These are phyloP conservation scores for Yamadazyma olivae DNA, from an alignment of 805 yeast species.

Conservation along the genomic window DNA sequence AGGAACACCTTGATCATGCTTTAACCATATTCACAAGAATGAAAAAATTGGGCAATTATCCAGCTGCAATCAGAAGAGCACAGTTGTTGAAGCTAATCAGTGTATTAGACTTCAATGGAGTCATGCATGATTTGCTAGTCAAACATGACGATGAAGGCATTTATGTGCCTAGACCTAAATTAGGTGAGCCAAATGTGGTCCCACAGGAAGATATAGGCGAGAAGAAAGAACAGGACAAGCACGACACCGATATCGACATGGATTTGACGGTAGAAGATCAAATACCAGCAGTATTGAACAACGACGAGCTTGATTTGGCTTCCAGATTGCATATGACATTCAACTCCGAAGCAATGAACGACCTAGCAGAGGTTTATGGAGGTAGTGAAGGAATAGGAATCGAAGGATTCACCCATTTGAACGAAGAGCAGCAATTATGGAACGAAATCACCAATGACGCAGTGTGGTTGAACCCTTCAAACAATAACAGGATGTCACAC, in stretches of 20 bases:
- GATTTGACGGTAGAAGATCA: not conserved
- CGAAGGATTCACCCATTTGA: slow-evolving; percentile 40
- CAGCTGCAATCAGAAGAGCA: slow-evolving; percentile 72
- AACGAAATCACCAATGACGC: slow-evolving; percentile 76
- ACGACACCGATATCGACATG: not conserved
- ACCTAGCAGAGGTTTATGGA: slow-evolving; percentile 28
- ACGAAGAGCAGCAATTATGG: slow-evolving; percentile 59
- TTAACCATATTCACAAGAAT: slow-evolving; percentile 65
- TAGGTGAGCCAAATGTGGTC: not conserved
- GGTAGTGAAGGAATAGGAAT: slow-evolving; percentile 39
- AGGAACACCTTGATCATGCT: slow-evolving; percentile 71
- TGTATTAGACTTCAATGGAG: slow-evolving; percentile 65
- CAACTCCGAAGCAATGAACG: slow-evolving; percentile 10
- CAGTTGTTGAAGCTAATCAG: slow-evolving; percentile 64
- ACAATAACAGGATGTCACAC: not conserved
- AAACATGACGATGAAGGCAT: slow-evolving; percentile 53
- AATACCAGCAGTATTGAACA: not conserved
- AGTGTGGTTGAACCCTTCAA: slow-evolving; percentile 55
- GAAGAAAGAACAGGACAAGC: not conserved
- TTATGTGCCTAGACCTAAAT: slow-evolving; percentile 1
- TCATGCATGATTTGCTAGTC: slow-evolving; percentile 52
- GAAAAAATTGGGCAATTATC: slow-evolving; percentile 76
- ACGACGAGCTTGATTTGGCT: slow-evolving; percentile 2
- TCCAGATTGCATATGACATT: slow-evolving; percentile 13
- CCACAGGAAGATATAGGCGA: not conserved